These are phyloP conservation scores for Apophysomyces sp. DNA, from an alignment of 371 early-diverging fungal species.

Conservation along the genomic window DNA sequence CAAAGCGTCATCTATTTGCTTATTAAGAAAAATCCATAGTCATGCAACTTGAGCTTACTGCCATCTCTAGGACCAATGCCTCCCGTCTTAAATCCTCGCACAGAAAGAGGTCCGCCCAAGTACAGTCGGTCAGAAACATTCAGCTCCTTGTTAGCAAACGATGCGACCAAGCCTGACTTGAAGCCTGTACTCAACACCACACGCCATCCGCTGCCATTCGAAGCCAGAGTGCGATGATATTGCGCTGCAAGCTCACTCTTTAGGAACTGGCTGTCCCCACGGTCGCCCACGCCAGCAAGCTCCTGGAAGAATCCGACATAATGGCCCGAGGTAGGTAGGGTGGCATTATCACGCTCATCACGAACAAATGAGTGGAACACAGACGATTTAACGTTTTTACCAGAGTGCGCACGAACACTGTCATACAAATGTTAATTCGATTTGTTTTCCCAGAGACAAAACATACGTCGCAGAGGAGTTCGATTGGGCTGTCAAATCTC, in stretches of 20 bases:
- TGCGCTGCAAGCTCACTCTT: conserved; percentile 71
- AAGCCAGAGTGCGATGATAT: conserved; percentile 24
- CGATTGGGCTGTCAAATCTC: conserved; percentile 66
- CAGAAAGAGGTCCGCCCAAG: conserved; percentile 82
- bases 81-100: conserved; percentile 85
- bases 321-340: conserved; percentile 75
- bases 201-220: conserved; percentile 10
- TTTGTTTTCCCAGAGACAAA: not conserved
- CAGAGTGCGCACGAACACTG: conserved; percentile 84
- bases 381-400: conserved; percentile 79
- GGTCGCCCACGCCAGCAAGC: conserved; percentile 58
- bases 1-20: conserved; percentile 67
- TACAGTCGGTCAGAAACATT: conserved; percentile 82
- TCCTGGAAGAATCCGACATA: conserved; percentile 53
- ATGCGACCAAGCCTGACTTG: conserved; percentile 62
- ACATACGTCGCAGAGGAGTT: conserved; percentile 70
- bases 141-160: conserved; percentile 38
- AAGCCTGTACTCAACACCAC: conserved; percentile 38
- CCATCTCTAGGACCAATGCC: conserved; percentile 88
- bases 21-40: not conserved
- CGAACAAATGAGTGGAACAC: conserved; percentile 62
- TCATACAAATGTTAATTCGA: not conserved
- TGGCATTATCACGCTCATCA: conserved; percentile 74
- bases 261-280: conserved; percentile 78
- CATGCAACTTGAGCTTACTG: conserved; percentile 37